These are phyloP conservation scores for Eucalyptus lansdowneana DNA, from an alignment of 345 rosid species.

Conservation along the genomic window DNA sequence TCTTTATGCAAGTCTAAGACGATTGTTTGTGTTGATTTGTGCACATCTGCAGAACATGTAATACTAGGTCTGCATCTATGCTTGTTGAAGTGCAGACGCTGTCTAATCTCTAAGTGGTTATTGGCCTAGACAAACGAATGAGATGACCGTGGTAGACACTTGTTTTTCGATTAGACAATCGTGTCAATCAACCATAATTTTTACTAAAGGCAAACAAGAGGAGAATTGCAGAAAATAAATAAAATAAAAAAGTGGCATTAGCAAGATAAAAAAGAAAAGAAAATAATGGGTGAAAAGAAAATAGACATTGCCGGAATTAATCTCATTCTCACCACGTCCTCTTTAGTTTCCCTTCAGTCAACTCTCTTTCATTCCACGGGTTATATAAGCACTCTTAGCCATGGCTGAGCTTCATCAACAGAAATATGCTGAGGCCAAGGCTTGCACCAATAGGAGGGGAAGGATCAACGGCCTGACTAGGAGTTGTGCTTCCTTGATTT, in stretches of 20 bases:
- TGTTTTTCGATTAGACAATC: background rate
- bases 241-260: background rate
- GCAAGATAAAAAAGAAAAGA: background rate
- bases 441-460: background rate
- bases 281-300: background rate
- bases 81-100: background rate
- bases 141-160: background rate
- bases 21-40: background rate
- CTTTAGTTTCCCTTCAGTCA: background rate
- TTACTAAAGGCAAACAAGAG: background rate
- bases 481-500: slow-evolving; percentile 51
- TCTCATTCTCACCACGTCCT: background rate
- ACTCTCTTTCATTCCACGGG: background rate
- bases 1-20: background rate
- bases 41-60: background rate
- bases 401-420: slow-evolving; percentile 4
- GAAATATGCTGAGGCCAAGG: background rate
- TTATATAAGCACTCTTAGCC: background rate
- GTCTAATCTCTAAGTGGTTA: background rate
- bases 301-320: background rate
- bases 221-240: background rate
- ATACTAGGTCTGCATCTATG: background rate
- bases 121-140: background rate
- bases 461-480: slow-evolving; percentile 21
- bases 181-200: background rate